A percentile compares a stretch with the other conserved stretches of the same genome.
Evolutionary conservation across 306 rosid genomes (phyloP).

Genomic region (Cicer cuneatum): DNA sequence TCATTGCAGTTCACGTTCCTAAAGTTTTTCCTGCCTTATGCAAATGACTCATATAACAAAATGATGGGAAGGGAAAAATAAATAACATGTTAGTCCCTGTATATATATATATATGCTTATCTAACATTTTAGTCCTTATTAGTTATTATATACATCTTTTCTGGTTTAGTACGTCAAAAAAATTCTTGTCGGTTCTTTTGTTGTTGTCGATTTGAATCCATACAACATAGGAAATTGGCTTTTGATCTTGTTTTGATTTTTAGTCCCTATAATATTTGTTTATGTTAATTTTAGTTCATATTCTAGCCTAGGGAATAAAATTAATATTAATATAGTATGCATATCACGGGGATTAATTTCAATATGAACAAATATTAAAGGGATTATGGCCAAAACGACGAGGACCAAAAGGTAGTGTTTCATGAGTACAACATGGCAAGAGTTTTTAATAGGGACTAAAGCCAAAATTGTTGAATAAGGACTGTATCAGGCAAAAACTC

Average conservation of each 20-base stretch:
- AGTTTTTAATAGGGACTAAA: background rate
- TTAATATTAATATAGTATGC: background rate
- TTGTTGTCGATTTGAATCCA: background rate
- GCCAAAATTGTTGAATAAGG: background rate
- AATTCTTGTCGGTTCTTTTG: background rate
- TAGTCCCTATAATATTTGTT: background rate
- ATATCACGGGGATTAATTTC: background rate
- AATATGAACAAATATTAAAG: background rate
- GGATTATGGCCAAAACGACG: background rate
- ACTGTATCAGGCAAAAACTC: background rate
- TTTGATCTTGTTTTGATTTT: background rate
- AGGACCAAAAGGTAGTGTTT: background rate
- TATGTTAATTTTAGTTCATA: conserved; percentile 1
- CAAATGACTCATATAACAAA: background rate
- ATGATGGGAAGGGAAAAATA: background rate
- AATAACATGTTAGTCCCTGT: no score
- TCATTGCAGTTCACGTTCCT: conserved; percentile 13
- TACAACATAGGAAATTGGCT: background rate
- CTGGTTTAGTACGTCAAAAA: background rate
- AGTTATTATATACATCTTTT: background rate
- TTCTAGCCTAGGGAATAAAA: background rate
- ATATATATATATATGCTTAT: background rate
- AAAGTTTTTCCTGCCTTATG: conserved; percentile 3
- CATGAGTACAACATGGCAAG: background rate
- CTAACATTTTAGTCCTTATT: background rate